A percentile compares a stretch with the other conserved stretches of the same genome.
Evolutionary conservation across 2,329 filamentous ascomycete species (phyloP).

Genomic region (Hymenoscyphus linearis): DNA sequence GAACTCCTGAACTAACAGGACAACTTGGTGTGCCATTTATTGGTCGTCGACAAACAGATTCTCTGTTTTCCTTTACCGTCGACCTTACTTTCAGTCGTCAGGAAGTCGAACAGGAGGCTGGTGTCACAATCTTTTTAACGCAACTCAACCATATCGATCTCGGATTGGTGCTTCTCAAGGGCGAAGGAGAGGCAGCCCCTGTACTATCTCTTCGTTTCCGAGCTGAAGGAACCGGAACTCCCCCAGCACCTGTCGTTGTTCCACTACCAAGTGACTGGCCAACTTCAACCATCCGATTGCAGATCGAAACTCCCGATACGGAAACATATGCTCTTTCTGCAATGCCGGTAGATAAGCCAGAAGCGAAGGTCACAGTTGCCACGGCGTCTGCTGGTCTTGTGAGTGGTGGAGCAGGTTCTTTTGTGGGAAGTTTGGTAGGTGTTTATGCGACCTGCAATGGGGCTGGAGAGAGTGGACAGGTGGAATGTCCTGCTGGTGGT

Average conservation of each 20-base stretch:
- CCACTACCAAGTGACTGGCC: slow-evolving; percentile 10
- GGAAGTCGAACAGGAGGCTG: slow-evolving; percentile 42
- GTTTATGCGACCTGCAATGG: slow-evolving; percentile 50
- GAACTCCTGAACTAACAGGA: slow-evolving; percentile 41
- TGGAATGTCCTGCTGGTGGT: background rate
- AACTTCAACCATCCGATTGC: slow-evolving; percentile 8
- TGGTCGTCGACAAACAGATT: slow-evolving; percentile 49
- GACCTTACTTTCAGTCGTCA: slow-evolving; percentile 37
- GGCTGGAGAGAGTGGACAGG: background rate
- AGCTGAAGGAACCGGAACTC: slow-evolving; percentile 14
- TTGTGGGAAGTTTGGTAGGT: slow-evolving; percentile 29
- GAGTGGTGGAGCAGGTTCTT: slow-evolving; percentile 17
- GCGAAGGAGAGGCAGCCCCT: background rate
- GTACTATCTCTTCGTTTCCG: slow-evolving; percentile 10
- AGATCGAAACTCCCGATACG: slow-evolving; percentile 15
- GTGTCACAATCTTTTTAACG: slow-evolving; percentile 46
- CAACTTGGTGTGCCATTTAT: slow-evolving; percentile 46
- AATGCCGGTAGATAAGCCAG: slow-evolving; percentile 26
- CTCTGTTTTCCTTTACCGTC: slow-evolving; percentile 46
- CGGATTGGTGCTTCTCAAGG: slow-evolving; percentile 10
- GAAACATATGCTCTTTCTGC: slow-evolving; percentile 18
- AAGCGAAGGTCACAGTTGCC: slow-evolving; percentile 41
- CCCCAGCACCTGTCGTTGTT: slow-evolving; percentile 3
- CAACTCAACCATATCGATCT: slow-evolving; percentile 38
- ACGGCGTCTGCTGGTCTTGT: slow-evolving; percentile 32